phyloP scores from a whole-genome alignment of 2,329 filamentous ascomycete species.

The Alternaria panax region DNA sequence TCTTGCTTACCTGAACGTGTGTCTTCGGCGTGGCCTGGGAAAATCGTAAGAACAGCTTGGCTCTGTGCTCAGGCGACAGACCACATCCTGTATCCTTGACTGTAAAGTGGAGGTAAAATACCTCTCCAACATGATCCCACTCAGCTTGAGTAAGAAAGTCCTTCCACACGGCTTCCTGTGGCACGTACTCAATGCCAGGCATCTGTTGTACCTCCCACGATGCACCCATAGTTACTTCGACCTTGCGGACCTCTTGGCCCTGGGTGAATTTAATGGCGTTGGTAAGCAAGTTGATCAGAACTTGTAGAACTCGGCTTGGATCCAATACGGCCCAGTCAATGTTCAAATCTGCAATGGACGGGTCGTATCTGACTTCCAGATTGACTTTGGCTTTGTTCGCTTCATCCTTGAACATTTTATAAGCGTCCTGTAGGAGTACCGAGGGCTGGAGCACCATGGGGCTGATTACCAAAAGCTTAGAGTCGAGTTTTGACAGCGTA shows the following conservation, averaged over 20 bases:
- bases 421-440: conserved; percentile 23
- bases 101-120: conserved; percentile 16
- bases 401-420: conserved; percentile 36
- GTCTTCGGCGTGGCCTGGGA: conserved; percentile 36
- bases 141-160: conserved; percentile 6
- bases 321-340: conserved; percentile 25
- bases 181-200: conserved; percentile 13
- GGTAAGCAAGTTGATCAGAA: conserved; percentile 42
- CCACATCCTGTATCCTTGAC: conserved; percentile 19
- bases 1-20: conserved; percentile 19
- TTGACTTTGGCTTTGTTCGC: conserved; percentile 21
- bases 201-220: conserved; percentile 4
- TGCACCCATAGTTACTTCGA: conserved; percentile 12
- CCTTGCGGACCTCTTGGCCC: conserved; percentile 8
- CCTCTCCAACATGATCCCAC: conserved; percentile 11
- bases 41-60: conserved; percentile 34
- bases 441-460: conserved; percentile 26
- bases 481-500: conserved; percentile 30
- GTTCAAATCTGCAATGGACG: conserved; percentile 14
- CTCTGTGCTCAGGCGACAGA: conserved; percentile 13
- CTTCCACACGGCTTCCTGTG: conserved; percentile 2
- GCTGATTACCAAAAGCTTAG: conserved; percentile 30
- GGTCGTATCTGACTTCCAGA: conserved; percentile 16
- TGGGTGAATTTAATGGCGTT: conserved; percentile 46
- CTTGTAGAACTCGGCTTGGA: conserved; percentile 26